A percentile compares a stretch with the other conserved stretches of the same genome.
Conservation (phyloP, 2,329 filamentous ascomycete genomes). For the Leptosphaerulina australis region DNA sequence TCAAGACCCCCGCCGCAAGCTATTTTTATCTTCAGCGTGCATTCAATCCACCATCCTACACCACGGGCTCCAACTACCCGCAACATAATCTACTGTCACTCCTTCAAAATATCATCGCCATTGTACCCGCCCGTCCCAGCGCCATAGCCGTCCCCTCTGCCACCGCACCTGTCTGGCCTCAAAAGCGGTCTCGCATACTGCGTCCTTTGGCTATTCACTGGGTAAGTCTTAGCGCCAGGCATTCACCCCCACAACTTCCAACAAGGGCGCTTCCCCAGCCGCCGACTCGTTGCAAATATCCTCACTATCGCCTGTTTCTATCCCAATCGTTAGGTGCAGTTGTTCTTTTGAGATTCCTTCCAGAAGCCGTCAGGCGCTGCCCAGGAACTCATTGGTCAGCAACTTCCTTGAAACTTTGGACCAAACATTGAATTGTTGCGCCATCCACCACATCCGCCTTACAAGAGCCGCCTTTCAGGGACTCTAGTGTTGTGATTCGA, state of each 20-base stretch:
- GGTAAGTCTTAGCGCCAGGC: conserved; percentile 47
- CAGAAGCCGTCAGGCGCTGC: conserved; percentile 35
- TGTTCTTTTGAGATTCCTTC: conserved; percentile 22
- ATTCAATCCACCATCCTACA: conserved; percentile 19
- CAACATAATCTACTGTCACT: conserved; percentile 3
- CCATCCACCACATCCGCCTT: conserved; percentile 10
- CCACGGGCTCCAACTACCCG: conserved; percentile 21
- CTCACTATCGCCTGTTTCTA: conserved; percentile 21
- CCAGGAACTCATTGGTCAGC: conserved; percentile 37
- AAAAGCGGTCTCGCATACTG: conserved; percentile 15
- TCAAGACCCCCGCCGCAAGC: conserved; percentile 16
- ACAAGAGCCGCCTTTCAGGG: conserved; percentile 32
- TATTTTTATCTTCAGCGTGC: conserved; percentile 17
- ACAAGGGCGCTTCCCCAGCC: conserved; percentile 44
- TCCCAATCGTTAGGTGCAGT: conserved; percentile 34
- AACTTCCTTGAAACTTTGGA: conserved; percentile 15
- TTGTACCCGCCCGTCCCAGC: conserved; percentile 13
- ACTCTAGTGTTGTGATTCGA: conserved; percentile 33
- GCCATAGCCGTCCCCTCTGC: conserved; percentile 12
- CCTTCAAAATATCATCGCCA: conserved; percentile 16
- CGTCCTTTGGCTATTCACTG: conserved; percentile 37
- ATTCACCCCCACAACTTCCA: conserved; percentile 34
- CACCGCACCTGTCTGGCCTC: conserved; percentile 20
- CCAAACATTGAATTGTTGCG: conserved; percentile 30
- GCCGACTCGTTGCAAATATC: conserved; percentile 37